phyloP scores from a whole-genome alignment of 768 basidiomycete species.

The Lactifluus piperatus region DNA sequence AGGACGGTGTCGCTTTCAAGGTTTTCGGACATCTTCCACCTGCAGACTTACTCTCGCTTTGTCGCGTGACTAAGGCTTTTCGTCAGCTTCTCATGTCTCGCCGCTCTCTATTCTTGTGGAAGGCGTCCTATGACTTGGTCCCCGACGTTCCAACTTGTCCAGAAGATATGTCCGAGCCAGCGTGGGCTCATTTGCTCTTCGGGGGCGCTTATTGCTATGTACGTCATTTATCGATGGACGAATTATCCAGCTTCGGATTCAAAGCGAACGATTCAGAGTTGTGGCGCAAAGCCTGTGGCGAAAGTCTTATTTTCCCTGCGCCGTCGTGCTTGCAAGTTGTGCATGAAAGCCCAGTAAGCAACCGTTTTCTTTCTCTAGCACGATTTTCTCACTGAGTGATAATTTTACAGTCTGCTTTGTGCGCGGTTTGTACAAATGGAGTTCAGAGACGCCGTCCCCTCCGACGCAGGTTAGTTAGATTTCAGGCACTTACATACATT shows the following conservation, averaged over 20 bases:
- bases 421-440: not conserved
- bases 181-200: slow-evolving; percentile 14
- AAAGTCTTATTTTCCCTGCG: slow-evolving; percentile 10
- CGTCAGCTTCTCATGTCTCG: slow-evolving; percentile 25
- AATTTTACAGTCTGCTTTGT: slow-evolving; percentile 1
- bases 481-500: not conserved
- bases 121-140: not conserved
- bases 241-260: not conserved
- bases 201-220: slow-evolving; percentile 15
- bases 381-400: not conserved
- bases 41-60: slow-evolving; percentile 26
- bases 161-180: slow-evolving; percentile 13
- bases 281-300: slow-evolving; percentile 6
- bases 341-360: slow-evolving; percentile 5
- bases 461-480: not conserved
- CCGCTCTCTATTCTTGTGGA: slow-evolving; percentile 24
- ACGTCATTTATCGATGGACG: not conserved
- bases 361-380: not conserved
- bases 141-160: slow-evolving; percentile 10
- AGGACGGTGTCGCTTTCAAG: slow-evolving; percentile 12
- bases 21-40: slow-evolving; percentile 27
- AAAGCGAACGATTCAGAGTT: not conserved
- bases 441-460: not conserved
- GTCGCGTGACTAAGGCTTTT: slow-evolving; percentile 25
- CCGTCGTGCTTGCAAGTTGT: slow-evolving; percentile 12